Evolutionary conservation across 2,329 filamentous ascomycete genomes (phyloP).

Genomic region (Anthostomella pinea): DNA sequence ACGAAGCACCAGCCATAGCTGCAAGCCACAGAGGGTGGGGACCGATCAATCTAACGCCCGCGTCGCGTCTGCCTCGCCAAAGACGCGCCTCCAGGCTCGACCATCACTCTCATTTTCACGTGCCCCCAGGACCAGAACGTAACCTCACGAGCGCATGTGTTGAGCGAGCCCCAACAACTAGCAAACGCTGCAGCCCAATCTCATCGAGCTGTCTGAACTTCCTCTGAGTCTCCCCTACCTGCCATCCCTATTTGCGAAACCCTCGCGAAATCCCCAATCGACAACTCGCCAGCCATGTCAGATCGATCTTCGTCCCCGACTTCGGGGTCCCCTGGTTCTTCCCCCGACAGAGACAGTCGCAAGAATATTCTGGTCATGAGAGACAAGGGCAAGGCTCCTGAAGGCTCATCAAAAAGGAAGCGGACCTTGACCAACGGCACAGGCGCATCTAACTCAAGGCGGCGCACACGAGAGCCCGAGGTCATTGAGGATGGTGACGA

Average conservation of each 20-base stretch:
- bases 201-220: too few relatives aligned
- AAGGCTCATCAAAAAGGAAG: conserved; percentile 30
- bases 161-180: too few relatives aligned
- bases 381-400: conserved; percentile 26
- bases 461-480: conserved; percentile 29
- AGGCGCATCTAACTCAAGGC: conserved; percentile 26
- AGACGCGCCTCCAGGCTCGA: conserved; percentile 15
- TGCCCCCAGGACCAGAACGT: too few relatives aligned
- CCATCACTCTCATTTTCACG: not conserved
- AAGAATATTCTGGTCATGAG: conserved; percentile 28
- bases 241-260: too few relatives aligned
- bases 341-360: conserved; percentile 13
- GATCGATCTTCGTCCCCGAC: conserved; percentile 19
- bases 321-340: conserved; percentile 19
- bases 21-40: conserved; percentile 4
- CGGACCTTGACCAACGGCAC: conserved; percentile 28
- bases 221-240: too few relatives aligned
- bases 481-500: conserved; percentile 13
- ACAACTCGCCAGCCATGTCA: conserved; percentile 25
- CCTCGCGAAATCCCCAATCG: not conserved
- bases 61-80: conserved; percentile 8
- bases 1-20: too few relatives aligned
- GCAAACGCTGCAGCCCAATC: too few relatives aligned
- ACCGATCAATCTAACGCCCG: conserved; percentile 12
- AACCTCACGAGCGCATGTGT: too few relatives aligned